Evolutionary conservation across 2,329 filamentous ascomycete genomes (phyloP).

Genomic region (Ophiostoma sp.): DNA sequence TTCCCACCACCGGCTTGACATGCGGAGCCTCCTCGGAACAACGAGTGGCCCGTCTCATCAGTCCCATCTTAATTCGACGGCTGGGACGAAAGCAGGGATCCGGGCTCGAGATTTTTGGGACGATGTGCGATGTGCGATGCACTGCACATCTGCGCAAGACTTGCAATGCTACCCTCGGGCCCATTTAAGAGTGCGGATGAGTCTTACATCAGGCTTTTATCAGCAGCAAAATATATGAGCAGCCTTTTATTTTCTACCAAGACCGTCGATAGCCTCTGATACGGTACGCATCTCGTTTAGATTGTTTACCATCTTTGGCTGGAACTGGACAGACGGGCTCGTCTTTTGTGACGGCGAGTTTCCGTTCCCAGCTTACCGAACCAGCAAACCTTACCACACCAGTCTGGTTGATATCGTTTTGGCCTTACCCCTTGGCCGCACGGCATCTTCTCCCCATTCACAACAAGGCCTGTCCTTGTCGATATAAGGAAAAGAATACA

Average conservation of each 20-base stretch:
- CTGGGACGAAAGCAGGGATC: conserved; percentile 9
- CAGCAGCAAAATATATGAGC: neutral
- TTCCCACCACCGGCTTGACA: neutral
- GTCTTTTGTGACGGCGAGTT: neutral
- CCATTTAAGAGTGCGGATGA: neutral
- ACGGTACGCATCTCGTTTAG: neutral
- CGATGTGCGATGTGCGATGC: conserved; percentile 20
- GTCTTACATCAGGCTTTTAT: neutral
- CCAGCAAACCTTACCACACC: neutral
- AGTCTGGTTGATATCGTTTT: neutral
- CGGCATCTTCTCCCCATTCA: neutral
- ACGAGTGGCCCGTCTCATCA: neutral
- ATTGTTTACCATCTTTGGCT: neutral
- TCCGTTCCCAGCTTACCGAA: neutral
- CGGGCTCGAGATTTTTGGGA: conserved; percentile 12
- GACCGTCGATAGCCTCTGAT: neutral
- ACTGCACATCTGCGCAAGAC: neutral
- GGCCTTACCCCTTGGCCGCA: neutral
- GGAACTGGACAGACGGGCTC: neutral
- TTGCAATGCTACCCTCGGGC: neutral
- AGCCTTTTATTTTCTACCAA: neutral
- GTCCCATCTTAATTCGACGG: conserved; percentile 1
- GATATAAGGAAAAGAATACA: too few relatives aligned
- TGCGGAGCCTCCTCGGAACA: neutral
- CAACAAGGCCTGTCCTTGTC: neutral